Evolutionary conservation across 345 rosid species (phyloP).

Genomic region (Draba incana): DNA sequence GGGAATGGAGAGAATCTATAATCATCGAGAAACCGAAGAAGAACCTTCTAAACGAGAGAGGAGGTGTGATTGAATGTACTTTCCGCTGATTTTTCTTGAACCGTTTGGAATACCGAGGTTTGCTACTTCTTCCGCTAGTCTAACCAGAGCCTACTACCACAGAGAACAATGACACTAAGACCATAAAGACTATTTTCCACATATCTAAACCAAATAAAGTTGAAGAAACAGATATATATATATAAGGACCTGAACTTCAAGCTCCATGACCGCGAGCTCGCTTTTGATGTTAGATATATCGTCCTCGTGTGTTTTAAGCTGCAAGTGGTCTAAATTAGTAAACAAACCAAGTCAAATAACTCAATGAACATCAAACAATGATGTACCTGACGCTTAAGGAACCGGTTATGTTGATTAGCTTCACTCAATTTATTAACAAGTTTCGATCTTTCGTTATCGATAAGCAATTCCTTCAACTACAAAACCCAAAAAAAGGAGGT

Average conservation of each 20-base stretch:
- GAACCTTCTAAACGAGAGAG: slow-evolving; percentile 72
- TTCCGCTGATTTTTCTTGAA: slow-evolving; percentile 86
- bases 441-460: slow-evolving; percentile 72
- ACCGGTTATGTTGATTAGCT: slow-evolving; percentile 93
- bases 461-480: slow-evolving; percentile 69
- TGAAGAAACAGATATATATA: neutral
- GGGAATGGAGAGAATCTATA: neutral
- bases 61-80: slow-evolving; percentile 85
- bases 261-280: slow-evolving; percentile 82
- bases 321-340: slow-evolving; percentile 15
- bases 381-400: slow-evolving; percentile 74
- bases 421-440: slow-evolving; percentile 78
- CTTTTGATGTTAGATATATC: slow-evolving; percentile 68
- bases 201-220: slow-evolving; percentile 10
- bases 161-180: slow-evolving; percentile 4
- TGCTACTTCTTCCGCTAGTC: slow-evolving; percentile 75
- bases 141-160: slow-evolving; percentile 56
- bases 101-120: slow-evolving; percentile 64
- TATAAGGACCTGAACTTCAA: slow-evolving; percentile 70
- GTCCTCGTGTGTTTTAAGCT: slow-evolving; percentile 63
- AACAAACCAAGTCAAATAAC: slow-evolving; percentile 7
- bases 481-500: slow-evolving; percentile 2
- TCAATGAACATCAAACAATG: neutral
- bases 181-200: neutral
- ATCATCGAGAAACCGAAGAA: slow-evolving; percentile 5